These are phyloP conservation scores for Ammopiptanthus mongolicus DNA, from an alignment of 306 rosid genomes.

Conservation along the genomic window DNA sequence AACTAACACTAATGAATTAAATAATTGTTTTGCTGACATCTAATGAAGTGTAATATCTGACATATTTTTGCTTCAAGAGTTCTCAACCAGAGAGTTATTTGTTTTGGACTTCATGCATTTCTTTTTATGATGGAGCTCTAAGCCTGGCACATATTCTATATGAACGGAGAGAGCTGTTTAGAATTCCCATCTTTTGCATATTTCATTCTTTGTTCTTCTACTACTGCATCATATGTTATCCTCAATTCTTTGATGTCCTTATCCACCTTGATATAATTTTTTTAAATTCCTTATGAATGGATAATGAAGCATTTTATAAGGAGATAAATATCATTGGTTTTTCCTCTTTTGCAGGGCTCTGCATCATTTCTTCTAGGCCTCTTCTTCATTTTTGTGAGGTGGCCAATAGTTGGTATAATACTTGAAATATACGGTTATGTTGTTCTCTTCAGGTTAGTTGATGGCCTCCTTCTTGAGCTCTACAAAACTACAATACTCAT, in stretches of 20 bases:
- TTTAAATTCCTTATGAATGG: background rate
- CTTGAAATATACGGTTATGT: conserved; percentile 70
- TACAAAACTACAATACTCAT: background rate
- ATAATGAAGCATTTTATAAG: background rate
- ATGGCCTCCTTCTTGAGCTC: conserved; percentile 23
- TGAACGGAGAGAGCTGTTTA: background rate
- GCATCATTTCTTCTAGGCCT: conserved; percentile 84
- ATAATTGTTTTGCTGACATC: background rate
- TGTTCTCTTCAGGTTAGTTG: conserved; percentile 79
- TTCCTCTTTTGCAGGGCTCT: conserved; percentile 66
- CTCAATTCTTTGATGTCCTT: background rate
- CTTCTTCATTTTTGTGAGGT: conserved; percentile 83
- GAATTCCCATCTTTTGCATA: background rate
- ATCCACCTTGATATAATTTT: background rate
- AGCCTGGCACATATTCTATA: background rate
- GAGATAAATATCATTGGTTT: background rate
- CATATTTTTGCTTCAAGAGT: background rate
- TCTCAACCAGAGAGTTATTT: background rate
- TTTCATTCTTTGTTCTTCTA: background rate
- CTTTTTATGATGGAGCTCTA: background rate
- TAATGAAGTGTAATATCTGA: background rate
- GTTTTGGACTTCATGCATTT: background rate
- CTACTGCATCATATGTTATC: background rate
- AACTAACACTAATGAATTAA: background rate
- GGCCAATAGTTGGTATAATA: conserved; percentile 82